Evolutionary conservation across 495 filamentous ascomycete species (phyloP), one percentile per base, ranked within the genome.

Genomic region (Penicillium chermesinum): DNA sequence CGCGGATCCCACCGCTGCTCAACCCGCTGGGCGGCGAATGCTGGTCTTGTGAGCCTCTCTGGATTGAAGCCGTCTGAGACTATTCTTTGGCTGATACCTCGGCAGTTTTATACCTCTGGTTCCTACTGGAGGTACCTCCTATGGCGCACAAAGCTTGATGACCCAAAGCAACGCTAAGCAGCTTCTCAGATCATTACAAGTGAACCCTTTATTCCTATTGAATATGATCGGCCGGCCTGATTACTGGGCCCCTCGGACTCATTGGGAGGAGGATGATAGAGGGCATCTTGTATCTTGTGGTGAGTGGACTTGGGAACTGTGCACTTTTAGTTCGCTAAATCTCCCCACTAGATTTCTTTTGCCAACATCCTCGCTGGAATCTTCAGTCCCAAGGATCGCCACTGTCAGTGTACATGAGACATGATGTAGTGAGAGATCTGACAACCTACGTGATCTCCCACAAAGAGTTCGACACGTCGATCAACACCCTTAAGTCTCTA

Each of bases 391-490:
- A 52, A 39, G 44, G 44, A 38, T 36, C 50, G 27, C 50, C 50
- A 7, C 13, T 46, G 12, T 52, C 50, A 15, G 44, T 52, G 2
- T 52, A 52, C 38, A 38, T 46, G 38, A 44, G 44, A 2, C 39
- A 52, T 38, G 50, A 52, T 41, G 16, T 48, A 19, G 19, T n/a
- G n/a, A 38, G 30, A 2, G 32, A 44, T 19, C 25, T 47, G 8
- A 52, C 50, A 17, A 52, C 50, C 10, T 52, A 52, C n/a, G 22
- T 52, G 20, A 52, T 52, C 12, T 52, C 50, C 15, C 50, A 52
- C 21, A 39, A 43, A 16, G 15, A 43, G 17, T 33, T 17, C 20
- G 50, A 52, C 18, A 52, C 50, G 1, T 48, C 44, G 2, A 47
- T 52, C 13, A 39, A 27, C 10, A 34, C 50, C 12, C 32, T 52